Evolutionary conservation across 371 early-diverging fungal species (phyloP), one percentile per base, ranked within the genome.

Genomic region (Thermomucor indicae-seudaticae): DNA sequence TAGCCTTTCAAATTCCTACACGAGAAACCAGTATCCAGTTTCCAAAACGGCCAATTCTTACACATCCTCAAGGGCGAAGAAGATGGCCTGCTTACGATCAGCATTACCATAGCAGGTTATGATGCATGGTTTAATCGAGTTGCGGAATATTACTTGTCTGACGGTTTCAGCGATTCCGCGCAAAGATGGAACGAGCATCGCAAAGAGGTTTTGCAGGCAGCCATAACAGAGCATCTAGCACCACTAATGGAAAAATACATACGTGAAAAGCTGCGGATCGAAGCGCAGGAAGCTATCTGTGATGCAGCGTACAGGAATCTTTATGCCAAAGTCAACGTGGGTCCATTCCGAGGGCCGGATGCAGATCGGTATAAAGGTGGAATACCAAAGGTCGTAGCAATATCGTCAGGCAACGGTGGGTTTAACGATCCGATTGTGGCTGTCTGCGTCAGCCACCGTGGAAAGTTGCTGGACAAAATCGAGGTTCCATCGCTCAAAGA

Each of bases 1-100:
- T 43, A 83, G 72, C 83, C 86, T 1, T 95, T 91, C 80, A 95
- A 96, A 72, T 96, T 84, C 46, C 59, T 97, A 50, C 62, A 64
- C 8, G 79, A 84, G 22, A 96, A 96, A 60, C 92, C 87, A 1
- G 65, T 91, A 7, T 57, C 62, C 3, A 81, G 67, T 14, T 92
- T 93, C 55, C 69, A 60, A 8, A 81, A 86, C 48, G 86, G 80
- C 2, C 85, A 87, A 61, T 91, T 92, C 58, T 62, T 95, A 24
- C 80, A 81, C 41, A 78, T 96, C 2, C 57, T 86, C 5, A 77
- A 85, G 46, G 94, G 92, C 0, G 95, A 89, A 53, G 51, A 67
- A 1, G 85, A 86, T 20, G 91, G 91, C 1, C 67, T 95, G 19
- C 60, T 94, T 39, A 82, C 68, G 7, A 58, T 92, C 17, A 57